A percentile compares a stretch with the other conserved stretches of the same genome.
Evolutionary conservation across 2,329 filamentous ascomycete genomes (phyloP).

Genomic region (Cercospora citrullina): DNA sequence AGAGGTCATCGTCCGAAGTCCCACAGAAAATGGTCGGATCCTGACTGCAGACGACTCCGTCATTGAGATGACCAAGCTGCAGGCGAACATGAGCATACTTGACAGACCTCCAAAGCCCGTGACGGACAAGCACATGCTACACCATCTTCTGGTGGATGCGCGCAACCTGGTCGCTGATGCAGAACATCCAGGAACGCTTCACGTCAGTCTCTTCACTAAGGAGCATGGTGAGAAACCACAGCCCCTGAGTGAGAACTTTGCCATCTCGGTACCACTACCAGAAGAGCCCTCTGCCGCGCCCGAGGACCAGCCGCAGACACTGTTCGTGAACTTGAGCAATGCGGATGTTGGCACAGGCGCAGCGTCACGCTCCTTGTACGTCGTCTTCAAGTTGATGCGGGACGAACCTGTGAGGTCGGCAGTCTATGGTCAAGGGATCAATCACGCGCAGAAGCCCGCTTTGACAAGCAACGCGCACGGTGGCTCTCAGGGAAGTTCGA

Average conservation of each 20-base stretch:
- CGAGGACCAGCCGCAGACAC: conserved; percentile 71
- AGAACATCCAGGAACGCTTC: conserved; percentile 72
- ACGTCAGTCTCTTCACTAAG: conserved; percentile 75
- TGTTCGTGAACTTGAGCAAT: conserved; percentile 83
- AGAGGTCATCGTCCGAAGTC: conserved; percentile 92
- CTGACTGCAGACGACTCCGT: conserved; percentile 91
- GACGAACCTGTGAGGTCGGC: conserved; percentile 47
- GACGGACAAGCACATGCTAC: conserved; percentile 69
- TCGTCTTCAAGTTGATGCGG: conserved; percentile 77
- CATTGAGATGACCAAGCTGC: conserved; percentile 83
- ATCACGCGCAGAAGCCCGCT: conserved; percentile 23
- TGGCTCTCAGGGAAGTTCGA: conserved; percentile 31
- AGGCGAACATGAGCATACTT: conserved; percentile 93
- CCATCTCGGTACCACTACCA: conserved; percentile 72
- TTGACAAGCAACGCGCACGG: conserved; percentile 22
- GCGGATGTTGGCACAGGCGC: conserved; percentile 67
- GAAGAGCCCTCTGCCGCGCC: conserved; percentile 67
- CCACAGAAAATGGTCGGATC: conserved; percentile 76
- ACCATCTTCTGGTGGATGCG: conserved; percentile 81
- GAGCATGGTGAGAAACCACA: conserved; percentile 61
- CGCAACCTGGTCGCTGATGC: conserved; percentile 77
- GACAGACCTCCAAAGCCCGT: conserved; percentile 73
- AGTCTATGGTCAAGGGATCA: conserved; percentile 28
- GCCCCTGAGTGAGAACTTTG: conserved; percentile 79
- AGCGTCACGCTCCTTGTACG: conserved; percentile 70